phyloP scores from a whole-genome alignment of 1,284 basidiomycete genomes.

The Trichosporon sp. region DNA sequence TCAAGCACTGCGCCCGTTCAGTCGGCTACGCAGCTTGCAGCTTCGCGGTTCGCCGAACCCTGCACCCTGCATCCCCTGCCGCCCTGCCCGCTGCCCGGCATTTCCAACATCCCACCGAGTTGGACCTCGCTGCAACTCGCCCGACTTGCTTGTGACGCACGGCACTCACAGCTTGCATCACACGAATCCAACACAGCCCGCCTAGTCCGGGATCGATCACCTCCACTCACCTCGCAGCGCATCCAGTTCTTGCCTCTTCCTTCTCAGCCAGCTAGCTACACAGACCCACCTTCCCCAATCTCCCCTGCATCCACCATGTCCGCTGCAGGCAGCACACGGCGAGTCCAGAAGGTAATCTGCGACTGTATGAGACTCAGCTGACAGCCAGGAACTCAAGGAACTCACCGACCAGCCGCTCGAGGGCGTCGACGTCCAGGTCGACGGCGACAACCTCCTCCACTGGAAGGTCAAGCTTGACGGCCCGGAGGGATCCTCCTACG shows the following conservation, averaged over 20 bases:
- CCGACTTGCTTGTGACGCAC: neutral
- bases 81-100: constrained; percentile 5
- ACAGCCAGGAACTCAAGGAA: constrained; percentile 51
- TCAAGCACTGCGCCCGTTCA: neutral
- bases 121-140: neutral
- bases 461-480: constrained; percentile 80
- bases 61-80: neutral
- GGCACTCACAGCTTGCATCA: neutral
- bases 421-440: constrained; percentile 66
- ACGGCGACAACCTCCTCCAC: constrained; percentile 72
- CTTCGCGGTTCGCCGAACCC: constrained; percentile 2
- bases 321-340: constrained; percentile 41
- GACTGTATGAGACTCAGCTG: neutral
- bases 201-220: neutral
- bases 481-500: constrained; percentile 75
- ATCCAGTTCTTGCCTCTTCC: neutral
- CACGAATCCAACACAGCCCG: neutral
- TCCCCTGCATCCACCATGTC: constrained; percentile 33
- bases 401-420: constrained; percentile 56
- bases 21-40: neutral
- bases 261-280: constrained; percentile 3
- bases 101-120: constrained; percentile 11
- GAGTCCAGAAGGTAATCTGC: constrained; percentile 45
- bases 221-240: neutral
- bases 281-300: neutral